Conservation (phyloP, 305 asterid species). For the Fraxinus sp. region DNA sequence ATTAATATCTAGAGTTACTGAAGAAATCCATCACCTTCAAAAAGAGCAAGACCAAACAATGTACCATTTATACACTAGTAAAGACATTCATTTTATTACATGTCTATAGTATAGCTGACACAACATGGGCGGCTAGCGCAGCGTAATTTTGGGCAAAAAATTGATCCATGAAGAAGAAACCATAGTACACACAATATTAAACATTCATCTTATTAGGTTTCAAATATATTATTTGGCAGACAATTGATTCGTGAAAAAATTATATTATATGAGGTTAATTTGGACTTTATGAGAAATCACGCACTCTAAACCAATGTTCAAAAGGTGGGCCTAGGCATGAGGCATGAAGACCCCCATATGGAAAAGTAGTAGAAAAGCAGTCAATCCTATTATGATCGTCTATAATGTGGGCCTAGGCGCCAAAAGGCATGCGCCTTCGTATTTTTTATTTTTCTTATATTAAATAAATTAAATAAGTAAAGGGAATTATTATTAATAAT, state of each 20-base stretch:
- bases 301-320: slow-evolving; percentile 30
- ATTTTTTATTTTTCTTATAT: background rate
- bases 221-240: background rate
- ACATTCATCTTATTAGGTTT: background rate
- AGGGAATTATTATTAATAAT: background rate
- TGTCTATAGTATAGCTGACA: background rate
- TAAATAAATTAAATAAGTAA: background rate
- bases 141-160: background rate
- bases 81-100: background rate
- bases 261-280: background rate
- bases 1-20: background rate
- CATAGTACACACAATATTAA: background rate
- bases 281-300: slow-evolving; percentile 13
- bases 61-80: background rate
- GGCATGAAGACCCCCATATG: background rate
- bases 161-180: background rate
- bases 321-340: slow-evolving; percentile 24
- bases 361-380: background rate
- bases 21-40: background rate
- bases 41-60: background rate
- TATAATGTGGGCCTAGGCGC: background rate
- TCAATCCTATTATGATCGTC: background rate
- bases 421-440: background rate
- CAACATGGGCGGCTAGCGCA: background rate
- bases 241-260: background rate